A percentile compares a stretch with the other conserved stretches of the same genome.
phyloP scores from a whole-genome alignment of 176 grass and related monocot genomes.

The Microstegium vimineum region DNA sequence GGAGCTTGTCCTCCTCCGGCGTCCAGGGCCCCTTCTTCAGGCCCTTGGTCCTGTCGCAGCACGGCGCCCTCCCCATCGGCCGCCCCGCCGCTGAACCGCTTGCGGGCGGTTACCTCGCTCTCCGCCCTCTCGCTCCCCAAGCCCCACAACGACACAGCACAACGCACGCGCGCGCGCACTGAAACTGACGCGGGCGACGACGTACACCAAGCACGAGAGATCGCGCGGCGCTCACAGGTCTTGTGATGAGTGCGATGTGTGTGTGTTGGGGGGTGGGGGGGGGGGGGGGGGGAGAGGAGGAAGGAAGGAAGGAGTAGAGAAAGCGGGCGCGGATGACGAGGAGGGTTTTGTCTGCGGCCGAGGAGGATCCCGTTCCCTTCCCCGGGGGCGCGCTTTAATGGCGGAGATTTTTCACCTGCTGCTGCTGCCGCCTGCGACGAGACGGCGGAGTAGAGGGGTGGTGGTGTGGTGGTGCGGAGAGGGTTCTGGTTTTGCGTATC shows the following conservation, averaged over 20 bases:
- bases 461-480: no score
- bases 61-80: constrained; percentile 89
- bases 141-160: not conserved
- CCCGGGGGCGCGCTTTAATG: constrained; percentile 33
- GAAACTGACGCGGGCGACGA: not conserved
- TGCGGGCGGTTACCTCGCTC: not conserved
- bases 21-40: constrained; percentile 98
- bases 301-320: not conserved
- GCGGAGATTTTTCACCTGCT: constrained; percentile 31
- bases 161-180: not conserved
- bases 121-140: no score
- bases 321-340: constrained; percentile 20
- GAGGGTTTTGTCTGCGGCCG: constrained; percentile 39
- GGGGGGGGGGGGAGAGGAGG: not conserved
- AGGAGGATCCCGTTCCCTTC: constrained; percentile 33
- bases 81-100: not conserved
- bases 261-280: no score
- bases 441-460: not conserved
- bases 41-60: constrained; percentile 70
- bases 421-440: constrained; percentile 19
- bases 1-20: constrained; percentile 97
- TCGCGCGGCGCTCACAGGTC: not conserved
- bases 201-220: constrained; percentile 2
- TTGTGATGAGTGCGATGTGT: constrained; percentile 25
- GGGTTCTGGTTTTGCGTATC: no score